phyloP scores from a whole-genome alignment of 345 rosid genomes.

The Eucalyptus brandiana region DNA sequence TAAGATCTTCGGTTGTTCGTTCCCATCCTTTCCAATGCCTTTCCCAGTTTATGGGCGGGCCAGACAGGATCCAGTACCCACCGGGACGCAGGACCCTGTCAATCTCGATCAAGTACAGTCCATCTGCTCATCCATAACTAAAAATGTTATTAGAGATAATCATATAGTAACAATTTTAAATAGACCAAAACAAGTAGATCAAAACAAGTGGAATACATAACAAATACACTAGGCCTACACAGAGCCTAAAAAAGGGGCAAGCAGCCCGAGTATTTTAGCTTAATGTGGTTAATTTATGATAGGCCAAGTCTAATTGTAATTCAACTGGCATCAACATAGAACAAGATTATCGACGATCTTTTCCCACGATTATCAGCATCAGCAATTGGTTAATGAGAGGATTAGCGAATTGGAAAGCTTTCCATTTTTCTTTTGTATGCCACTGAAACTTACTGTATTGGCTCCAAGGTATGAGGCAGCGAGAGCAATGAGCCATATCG shows the following conservation, averaged over 20 bases:
- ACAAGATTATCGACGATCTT: neutral
- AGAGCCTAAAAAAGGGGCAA: neutral
- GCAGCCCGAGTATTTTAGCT: neutral
- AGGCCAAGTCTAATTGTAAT: neutral
- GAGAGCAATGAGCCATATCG: constrained; percentile 97
- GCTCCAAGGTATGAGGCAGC: constrained; percentile 95
- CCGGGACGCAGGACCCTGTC: constrained; percentile 85
- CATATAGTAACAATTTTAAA: neutral
- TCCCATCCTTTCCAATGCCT: constrained; percentile 75
- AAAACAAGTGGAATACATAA: neutral
- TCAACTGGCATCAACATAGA: neutral
- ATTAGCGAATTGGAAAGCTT: neutral
- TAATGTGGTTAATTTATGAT: neutral
- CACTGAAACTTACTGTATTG: constrained; percentile 27
- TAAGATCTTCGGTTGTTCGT: constrained; percentile 43
- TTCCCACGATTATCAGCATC: neutral
- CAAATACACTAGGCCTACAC: neutral
- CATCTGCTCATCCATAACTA: constrained; percentile 18
- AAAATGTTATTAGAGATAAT: neutral
- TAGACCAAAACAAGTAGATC: neutral
- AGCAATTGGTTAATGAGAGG: neutral
- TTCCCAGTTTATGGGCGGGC: constrained; percentile 91
- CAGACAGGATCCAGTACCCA: constrained; percentile 90
- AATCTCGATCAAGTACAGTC: constrained; percentile 63
- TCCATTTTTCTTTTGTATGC: neutral